Evolutionary conservation across 768 basidiomycete genomes (phyloP).

Genomic region (Trametes villosa): DNA sequence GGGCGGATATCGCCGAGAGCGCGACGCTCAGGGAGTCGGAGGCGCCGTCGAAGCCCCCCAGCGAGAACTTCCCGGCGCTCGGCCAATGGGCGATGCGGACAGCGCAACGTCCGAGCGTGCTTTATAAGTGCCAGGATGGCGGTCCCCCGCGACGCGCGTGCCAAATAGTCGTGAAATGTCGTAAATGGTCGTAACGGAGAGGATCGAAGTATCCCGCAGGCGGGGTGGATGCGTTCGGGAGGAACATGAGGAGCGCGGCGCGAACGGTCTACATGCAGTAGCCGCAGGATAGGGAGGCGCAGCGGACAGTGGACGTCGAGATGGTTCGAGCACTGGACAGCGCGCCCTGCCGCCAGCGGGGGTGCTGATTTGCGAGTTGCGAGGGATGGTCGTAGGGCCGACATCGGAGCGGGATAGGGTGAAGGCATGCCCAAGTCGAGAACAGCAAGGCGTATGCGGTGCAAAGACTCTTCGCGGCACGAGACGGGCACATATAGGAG

Average conservation of each 20-base stretch:
- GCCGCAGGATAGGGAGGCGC: neutral
- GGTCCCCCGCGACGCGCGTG: neutral
- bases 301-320: neutral
- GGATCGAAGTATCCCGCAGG: neutral
- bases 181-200: slow-evolving; percentile 6
- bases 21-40: no score
- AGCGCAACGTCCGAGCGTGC: neutral
- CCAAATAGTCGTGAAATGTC: slow-evolving; percentile 1
- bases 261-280: neutral
- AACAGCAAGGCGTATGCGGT: no score
- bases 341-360: no score
- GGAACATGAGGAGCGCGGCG: neutral
- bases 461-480: no score
- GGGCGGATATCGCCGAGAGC: neutral
- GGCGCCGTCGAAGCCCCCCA: neutral
- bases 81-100: no score
- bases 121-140: neutral
- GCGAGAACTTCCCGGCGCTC: neutral
- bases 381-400: no score
- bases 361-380: no score
- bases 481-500: no score
- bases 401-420: no score
- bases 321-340: no score
- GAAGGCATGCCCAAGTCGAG: no score
- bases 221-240: neutral